phyloP scores from a whole-genome alignment of 345 rosid species.

The Euphorbia lathyris region DNA sequence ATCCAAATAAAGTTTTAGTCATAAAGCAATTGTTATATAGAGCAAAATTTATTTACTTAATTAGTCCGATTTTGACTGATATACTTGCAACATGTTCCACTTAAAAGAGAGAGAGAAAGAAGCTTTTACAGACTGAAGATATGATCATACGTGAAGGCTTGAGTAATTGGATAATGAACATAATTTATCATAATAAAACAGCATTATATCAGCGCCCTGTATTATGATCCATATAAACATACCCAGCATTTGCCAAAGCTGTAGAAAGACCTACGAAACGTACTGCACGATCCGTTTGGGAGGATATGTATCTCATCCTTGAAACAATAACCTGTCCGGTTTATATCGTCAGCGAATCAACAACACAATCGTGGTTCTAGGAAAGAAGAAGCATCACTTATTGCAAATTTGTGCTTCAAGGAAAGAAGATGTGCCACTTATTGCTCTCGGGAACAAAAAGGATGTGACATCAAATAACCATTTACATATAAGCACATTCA shows the following conservation, averaged over 20 bases:
- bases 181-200: background rate
- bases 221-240: conserved; percentile 15
- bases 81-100: background rate
- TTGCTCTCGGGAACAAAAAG: no score
- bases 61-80: background rate
- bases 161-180: background rate
- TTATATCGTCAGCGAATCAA: conserved; percentile 4
- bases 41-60: background rate
- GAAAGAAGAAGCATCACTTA: background rate
- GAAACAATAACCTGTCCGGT: conserved; percentile 82
- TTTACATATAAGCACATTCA: background rate
- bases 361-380: background rate
- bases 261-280: conserved; percentile 97
- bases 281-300: conserved; percentile 91
- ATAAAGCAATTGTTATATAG: background rate
- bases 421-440: background rate
- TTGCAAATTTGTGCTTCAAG: background rate
- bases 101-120: background rate
- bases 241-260: conserved; percentile 98
- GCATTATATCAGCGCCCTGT: background rate
- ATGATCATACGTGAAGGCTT: background rate
- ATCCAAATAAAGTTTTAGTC: background rate
- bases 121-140: background rate
- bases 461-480: background rate
- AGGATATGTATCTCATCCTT: conserved; percentile 97